Evolutionary conservation across 768 basidiomycete genomes (phyloP).

Genomic region (Rubroboletus pulcherrimus): DNA sequence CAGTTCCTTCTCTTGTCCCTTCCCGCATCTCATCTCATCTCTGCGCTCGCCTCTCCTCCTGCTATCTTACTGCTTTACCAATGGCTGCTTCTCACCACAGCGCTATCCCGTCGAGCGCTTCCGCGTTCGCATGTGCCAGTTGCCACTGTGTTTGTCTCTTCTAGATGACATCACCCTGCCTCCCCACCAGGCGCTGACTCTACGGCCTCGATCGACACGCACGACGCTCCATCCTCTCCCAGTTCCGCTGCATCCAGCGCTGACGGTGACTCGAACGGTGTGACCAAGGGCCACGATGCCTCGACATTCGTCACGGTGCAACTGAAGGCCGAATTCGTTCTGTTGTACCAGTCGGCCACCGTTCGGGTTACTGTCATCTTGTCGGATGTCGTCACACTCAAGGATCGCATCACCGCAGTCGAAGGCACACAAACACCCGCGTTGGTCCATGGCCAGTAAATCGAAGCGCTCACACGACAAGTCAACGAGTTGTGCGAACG

Average conservation of each 20-base stretch:
- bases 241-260: background rate
- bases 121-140: background rate
- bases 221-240: too few species aligned
- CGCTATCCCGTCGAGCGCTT: background rate
- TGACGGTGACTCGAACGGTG: background rate
- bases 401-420: conserved; percentile 10
- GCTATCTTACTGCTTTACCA: background rate
- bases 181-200: background rate
- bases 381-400: conserved; percentile 12
- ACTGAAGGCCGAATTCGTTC: background rate
- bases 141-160: background rate
- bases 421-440: conserved; percentile 1
- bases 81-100: background rate
- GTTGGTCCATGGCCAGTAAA: background rate
- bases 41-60: too few species aligned
- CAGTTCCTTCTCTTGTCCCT: background rate
- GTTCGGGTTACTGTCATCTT: background rate
- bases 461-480: background rate
- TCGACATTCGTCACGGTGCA: background rate
- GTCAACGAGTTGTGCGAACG: conserved; percentile 4
- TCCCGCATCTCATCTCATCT: background rate
- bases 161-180: background rate
- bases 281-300: background rate
- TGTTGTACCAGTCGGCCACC: conserved; percentile 1
- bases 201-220: too few species aligned